Base-by-base conservation (phyloP, 2,329 filamentous ascomycete species). In the Aspergillus sp. region DNA sequence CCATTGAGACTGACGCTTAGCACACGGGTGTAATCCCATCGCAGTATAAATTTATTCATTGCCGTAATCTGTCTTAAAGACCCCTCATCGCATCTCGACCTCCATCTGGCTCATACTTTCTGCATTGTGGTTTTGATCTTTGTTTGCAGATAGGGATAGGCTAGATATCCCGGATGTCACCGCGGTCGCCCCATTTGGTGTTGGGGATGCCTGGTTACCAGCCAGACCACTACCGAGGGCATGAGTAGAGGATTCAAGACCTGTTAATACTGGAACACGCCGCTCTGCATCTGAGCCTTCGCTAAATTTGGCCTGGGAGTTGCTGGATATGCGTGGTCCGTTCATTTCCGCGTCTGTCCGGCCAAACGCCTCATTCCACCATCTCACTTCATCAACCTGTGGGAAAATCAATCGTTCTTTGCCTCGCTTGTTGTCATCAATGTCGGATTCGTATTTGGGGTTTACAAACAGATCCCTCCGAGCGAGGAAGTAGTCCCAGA, bases 271-370 rank as follows among this genome's bases (percentile, higher is more conserved):
- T 1, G 85, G 86, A 36, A 80, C 78, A 47, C 68, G 69, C 47
- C 68, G 69, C 55, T 65, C 66, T 15, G 53, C 42, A 32, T 53
- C 47, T 17, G 68, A 63, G 39, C 62, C 65, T 15, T 71, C 70
- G 30, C 60, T 67, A 30, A 64, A 60, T 61, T 67, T 62, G 66
- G 68, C 57, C 69, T 78, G 56, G 3, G 81, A 79, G 15, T 82
- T 81, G 3, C 81, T 76, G 32, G 70, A 82, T 6, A 80, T 77
- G 64, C 85, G 75, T 36, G 83, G 79, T 0, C 85, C 85, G 66
- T 99, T 99, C 93, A 99, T 98, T 71, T 99, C 95, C 53, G 89
- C 85, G 65, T 97, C 91, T 3, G 87, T 87, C 32, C 93, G 85
- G 47, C 91, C 91, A 74, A 97, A 99, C 1, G 89, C 78, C 67